Evolutionary conservation across 2,329 filamentous ascomycete genomes (phyloP).

Genomic region (Ceratocystis harringtonii): DNA sequence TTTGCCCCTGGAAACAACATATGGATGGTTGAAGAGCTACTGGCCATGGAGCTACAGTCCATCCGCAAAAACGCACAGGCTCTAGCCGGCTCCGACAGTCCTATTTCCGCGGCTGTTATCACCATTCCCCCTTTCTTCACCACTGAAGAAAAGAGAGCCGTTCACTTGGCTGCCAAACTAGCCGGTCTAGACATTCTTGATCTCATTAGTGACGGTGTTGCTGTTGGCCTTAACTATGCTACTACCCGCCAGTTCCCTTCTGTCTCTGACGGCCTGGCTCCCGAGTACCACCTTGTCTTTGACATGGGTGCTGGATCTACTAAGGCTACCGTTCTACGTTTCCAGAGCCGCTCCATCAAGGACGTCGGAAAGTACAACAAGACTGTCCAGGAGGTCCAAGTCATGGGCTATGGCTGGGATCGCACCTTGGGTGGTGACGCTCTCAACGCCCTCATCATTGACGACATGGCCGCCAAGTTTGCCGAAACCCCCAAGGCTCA

Average conservation of each 20-base stretch:
- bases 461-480: conserved; percentile 76
- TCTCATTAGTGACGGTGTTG: conserved; percentile 75
- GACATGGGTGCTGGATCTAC: conserved; percentile 97
- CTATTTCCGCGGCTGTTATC: conserved; percentile 69
- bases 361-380: conserved; percentile 90
- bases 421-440: conserved; percentile 76
- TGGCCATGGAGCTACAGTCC: conserved; percentile 93
- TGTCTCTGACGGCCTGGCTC: conserved; percentile 65
- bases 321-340: conserved; percentile 75
- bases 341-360: conserved; percentile 80
- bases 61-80: conserved; percentile 77
- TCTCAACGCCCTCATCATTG: conserved; percentile 73
- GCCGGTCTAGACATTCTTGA: conserved; percentile 76
- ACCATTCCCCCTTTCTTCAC: conserved; percentile 87
- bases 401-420: conserved; percentile 79
- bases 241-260: conserved; percentile 80
- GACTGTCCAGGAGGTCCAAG: conserved; percentile 87
- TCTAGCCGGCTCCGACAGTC: conserved; percentile 59
- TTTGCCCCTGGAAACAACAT: conserved; percentile 47
- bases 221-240: conserved; percentile 90
- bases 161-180: conserved; percentile 70
- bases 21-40: conserved; percentile 75
- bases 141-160: conserved; percentile 71
- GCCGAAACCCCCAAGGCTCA: conserved; percentile 53
- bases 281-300: conserved; percentile 85